These are phyloP conservation scores for Trichoderma hamatum DNA, from an alignment of 2,329 filamentous ascomycete species.

Conservation along the genomic window DNA sequence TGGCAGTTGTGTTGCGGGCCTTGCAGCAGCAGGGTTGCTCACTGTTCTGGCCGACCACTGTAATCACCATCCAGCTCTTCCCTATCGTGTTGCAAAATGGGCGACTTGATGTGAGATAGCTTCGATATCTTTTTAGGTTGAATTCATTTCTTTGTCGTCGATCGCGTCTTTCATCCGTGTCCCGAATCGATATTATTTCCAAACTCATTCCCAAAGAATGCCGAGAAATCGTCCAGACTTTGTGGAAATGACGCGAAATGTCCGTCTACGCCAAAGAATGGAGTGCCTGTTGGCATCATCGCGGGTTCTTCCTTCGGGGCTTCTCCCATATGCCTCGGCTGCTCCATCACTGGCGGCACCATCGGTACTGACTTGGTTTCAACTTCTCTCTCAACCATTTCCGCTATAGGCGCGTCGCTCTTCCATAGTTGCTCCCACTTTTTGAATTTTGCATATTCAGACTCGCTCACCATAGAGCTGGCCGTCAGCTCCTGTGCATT, in stretches of 20 bases:
- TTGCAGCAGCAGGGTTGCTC: not conserved
- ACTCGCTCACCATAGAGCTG: constrained; percentile 43
- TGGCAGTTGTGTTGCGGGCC: not conserved
- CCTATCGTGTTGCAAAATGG: not conserved
- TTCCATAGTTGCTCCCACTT: constrained; percentile 55
- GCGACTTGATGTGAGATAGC: not conserved
- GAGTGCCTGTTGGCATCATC: constrained; percentile 37
- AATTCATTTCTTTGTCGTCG: not conserved
- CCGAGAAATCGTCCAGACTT: constrained; percentile 44
- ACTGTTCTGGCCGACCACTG: not conserved
- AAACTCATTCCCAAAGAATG: constrained; percentile 39
- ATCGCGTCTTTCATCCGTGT: constrained; percentile 1
- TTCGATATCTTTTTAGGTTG: not conserved
- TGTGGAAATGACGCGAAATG: constrained; percentile 45
- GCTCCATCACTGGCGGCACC: constrained; percentile 15
- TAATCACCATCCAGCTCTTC: not conserved
- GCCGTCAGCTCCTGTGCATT: constrained; percentile 45
- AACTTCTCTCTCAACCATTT: constrained; percentile 33
- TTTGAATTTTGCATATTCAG: constrained; percentile 55
- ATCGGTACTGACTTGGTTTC: constrained; percentile 25
- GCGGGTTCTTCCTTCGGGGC: constrained; percentile 31
- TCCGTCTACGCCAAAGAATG: constrained; percentile 44
- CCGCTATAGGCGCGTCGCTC: constrained; percentile 41
- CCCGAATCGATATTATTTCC: constrained; percentile 36
- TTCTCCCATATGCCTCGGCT: constrained; percentile 28